Conservation (phyloP, 2,329 filamentous ascomycete genomes). For the Scopulariopsis brevicaulis region DNA sequence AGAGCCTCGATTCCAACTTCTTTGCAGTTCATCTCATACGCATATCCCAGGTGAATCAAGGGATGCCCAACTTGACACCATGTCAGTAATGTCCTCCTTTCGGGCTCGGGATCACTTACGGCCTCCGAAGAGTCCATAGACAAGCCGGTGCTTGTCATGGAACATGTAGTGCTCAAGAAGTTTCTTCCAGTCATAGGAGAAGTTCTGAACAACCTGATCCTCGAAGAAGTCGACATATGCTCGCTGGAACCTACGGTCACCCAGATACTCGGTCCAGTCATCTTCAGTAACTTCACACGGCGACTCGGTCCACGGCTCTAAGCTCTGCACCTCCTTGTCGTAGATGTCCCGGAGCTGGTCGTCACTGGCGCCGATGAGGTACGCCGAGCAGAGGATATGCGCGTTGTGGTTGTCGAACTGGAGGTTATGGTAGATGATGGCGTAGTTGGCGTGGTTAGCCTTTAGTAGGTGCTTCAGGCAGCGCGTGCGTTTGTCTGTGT, state of each 20-base stretch:
- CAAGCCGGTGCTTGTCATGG: constrained; percentile 59
- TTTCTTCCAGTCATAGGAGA: constrained; percentile 74
- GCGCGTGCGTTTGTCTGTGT: constrained; percentile 65
- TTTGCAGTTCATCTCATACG: constrained; percentile 74
- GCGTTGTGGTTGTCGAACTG: constrained; percentile 74
- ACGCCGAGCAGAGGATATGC: constrained; percentile 75
- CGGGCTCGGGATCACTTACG: constrained; percentile 40
- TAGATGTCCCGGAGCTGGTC: constrained; percentile 72
- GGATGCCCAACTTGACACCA: constrained; percentile 63
- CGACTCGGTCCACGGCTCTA: constrained; percentile 75
- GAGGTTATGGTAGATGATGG: constrained; percentile 66
- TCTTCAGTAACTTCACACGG: constrained; percentile 71
- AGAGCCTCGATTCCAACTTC: constrained; percentile 86
- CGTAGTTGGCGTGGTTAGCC: constrained; percentile 84
- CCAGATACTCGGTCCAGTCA: constrained; percentile 82
- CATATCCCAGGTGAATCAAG: constrained; percentile 91
- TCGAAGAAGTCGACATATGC: constrained; percentile 95
- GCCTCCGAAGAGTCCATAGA: constrained; percentile 70
- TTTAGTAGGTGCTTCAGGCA: constrained; percentile 84
- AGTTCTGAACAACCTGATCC: constrained; percentile 64
- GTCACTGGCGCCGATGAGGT: constrained; percentile 66
- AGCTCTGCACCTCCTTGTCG: constrained; percentile 56
- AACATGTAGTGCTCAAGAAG: constrained; percentile 71
- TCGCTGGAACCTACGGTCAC: constrained; percentile 70
- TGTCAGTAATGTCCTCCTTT: not conserved